Conservation (phyloP, 495 filamentous ascomycete species). For the Aspergillus incahuasiensis region DNA sequence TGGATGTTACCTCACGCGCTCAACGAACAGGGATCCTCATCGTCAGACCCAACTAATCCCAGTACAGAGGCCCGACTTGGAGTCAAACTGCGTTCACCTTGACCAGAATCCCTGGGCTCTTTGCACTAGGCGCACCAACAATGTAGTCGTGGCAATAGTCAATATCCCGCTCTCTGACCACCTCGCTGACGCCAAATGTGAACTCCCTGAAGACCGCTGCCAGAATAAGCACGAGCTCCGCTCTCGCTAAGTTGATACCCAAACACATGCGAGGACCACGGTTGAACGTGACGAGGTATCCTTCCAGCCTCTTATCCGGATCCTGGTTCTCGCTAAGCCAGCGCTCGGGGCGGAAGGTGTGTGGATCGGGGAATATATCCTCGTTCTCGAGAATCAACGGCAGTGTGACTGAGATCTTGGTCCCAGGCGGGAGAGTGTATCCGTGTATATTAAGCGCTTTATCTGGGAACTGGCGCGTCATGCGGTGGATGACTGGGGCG, state of each 20-base stretch:
- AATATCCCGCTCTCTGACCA: neutral
- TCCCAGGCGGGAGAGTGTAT: constrained; percentile 24
- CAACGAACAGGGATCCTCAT: no score
- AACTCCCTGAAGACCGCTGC: neutral
- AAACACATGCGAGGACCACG: constrained; percentile 35
- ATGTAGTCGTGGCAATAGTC: no score
- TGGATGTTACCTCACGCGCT: no score
- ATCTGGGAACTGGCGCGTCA: constrained; percentile 31
- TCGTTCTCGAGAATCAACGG: constrained; percentile 38
- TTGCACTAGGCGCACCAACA: no score
- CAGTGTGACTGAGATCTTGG: constrained; percentile 38
- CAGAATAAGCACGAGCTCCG: neutral
- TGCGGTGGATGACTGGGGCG: constrained; percentile 27
- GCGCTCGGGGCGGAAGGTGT: constrained; percentile 39
- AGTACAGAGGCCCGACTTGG: no score
- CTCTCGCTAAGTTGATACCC: constrained; percentile 24
- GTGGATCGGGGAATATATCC: constrained; percentile 33
- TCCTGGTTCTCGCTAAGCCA: constrained; percentile 30
- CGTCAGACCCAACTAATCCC: no score
- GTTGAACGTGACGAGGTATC: constrained; percentile 32
- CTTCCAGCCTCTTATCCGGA: neutral
- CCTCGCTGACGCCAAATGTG: neutral
- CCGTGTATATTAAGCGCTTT: constrained; percentile 29
- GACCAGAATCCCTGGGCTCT: no score
- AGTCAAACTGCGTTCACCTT: no score